Base-by-base conservation (phyloP, 2,329 filamentous ascomycete species). In the Beauveria sp. region DNA sequence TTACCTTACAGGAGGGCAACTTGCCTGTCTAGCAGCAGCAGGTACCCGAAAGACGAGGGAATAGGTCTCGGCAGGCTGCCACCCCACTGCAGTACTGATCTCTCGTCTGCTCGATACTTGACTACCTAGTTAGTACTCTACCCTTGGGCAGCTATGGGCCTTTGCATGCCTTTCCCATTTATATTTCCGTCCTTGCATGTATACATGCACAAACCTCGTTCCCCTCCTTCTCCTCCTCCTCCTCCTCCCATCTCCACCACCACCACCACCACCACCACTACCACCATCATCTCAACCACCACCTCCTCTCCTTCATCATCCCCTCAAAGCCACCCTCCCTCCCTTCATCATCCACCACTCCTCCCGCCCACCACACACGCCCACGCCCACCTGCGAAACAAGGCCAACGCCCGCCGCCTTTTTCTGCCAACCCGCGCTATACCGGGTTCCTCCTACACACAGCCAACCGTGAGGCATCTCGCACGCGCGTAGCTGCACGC, bases 231-330 rank as follows among this genome's bases (percentile, higher is more conserved):
- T 62, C 54, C 26, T 40, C 34, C 63, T 60, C 43, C 50, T 43
- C 62, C 62, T 61, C 62, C 58, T 52, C 50, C 28, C 66, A 67
- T 63, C 67, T 65, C 64, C 51, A 64, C 63, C 63, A 62, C 66
- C 64, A 63, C 61, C 58, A 62, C 61, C 66, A 62, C 56, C 54
- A 58, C 65, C 64, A 64, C 67, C 62, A 65, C 65, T 67, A 50
- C 38, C 65, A 67, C 64, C 67, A 66, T 64, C 49, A 63, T 62
- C 63, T 61, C 65, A 65, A 61, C 60, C 51, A 63, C 61, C 65
- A 60, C 58, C 46, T 51, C 48, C 34, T 61, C 62, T 64, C 59
- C 56, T 62, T 16, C 50, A 38, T 20, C 10, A 22, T 20, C 45
- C 20, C 45, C 22, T 8, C 50, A 48, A 38, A 8, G 20, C 50